A percentile compares a stretch with the other conserved stretches of the same genome.
These are phyloP conservation scores for Xylariales sp. DNA, from an alignment of 2,329 filamentous ascomycete species.

Conservation along the genomic window DNA sequence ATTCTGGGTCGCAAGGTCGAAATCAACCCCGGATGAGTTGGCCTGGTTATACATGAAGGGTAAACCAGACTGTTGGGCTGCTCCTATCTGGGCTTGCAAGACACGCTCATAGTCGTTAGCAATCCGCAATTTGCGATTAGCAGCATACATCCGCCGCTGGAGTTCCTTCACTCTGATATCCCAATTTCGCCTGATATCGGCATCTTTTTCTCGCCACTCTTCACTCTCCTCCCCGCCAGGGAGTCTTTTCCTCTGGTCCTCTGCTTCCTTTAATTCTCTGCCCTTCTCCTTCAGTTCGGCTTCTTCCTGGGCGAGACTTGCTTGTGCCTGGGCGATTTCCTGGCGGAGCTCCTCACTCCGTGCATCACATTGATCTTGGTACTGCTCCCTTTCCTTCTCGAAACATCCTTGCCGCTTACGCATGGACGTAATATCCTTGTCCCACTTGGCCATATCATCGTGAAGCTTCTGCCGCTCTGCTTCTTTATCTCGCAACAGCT, in stretches of 20 bases:
- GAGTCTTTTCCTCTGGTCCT: conserved; percentile 74
- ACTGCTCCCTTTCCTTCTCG: conserved; percentile 62
- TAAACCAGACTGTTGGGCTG: conserved; percentile 56
- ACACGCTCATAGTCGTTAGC: conserved; percentile 61
- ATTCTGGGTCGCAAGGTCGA: conserved; percentile 55
- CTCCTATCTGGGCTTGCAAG: conserved; percentile 60
- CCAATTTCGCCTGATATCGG: conserved; percentile 67
- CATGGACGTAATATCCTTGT: conserved; percentile 71
- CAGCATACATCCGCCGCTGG: conserved; percentile 60
- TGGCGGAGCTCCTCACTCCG: conserved; percentile 64
- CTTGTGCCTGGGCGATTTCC: conserved; percentile 70
- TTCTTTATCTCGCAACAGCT: conserved; percentile 74
- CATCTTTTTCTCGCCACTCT: conserved; percentile 63
- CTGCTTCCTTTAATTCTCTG: conserved; percentile 77
- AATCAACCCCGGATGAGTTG: conserved; percentile 60
- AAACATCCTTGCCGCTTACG: conserved; percentile 65
- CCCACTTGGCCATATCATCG: conserved; percentile 77
- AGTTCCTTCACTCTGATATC: conserved; percentile 64
- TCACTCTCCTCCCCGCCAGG: conserved; percentile 72
- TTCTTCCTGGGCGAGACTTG: conserved; percentile 73
- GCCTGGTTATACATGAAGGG: conserved; percentile 59
- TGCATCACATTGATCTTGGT: conserved; percentile 63
- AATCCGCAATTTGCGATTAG: conserved; percentile 60
- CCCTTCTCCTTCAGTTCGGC: conserved; percentile 78
- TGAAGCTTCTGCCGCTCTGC: conserved; percentile 75